These are phyloP conservation scores for Didymellaceae sp. DNA, from an alignment of 2,329 filamentous ascomycete species.

Conservation along the genomic window DNA sequence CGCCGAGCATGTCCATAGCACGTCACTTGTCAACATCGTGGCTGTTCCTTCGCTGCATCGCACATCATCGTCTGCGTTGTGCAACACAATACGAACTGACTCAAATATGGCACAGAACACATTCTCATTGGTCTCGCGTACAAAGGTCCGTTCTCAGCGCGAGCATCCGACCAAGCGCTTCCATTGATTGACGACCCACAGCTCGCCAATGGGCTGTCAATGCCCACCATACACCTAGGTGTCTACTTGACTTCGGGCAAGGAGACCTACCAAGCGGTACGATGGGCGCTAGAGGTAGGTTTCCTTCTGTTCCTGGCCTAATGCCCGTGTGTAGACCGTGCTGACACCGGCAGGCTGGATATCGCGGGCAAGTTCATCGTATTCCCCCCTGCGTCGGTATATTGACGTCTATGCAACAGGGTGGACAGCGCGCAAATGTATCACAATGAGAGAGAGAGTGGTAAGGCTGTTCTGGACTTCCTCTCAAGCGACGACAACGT, in stretches of 20 bases:
- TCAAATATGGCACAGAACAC: slow-evolving; percentile 41
- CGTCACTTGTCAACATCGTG: slow-evolving; percentile 20
- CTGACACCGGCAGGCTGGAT: slow-evolving; percentile 51
- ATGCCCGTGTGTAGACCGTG: slow-evolving; percentile 11
- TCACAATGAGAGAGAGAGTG: slow-evolving; percentile 74
- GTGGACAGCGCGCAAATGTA: slow-evolving; percentile 69
- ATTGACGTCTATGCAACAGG: slow-evolving; percentile 38
- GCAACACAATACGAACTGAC: slow-evolving; percentile 16
- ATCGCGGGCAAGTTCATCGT: slow-evolving; percentile 49
- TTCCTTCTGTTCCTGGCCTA: slow-evolving; percentile 21
- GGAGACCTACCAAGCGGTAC: slow-evolving; percentile 66
- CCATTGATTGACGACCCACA: slow-evolving; percentile 31
- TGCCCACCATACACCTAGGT: slow-evolving; percentile 76
- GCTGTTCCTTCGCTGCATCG: slow-evolving; percentile 32
- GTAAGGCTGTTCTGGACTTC: slow-evolving; percentile 67
- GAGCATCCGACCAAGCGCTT: background rate
- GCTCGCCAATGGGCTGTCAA: slow-evolving; percentile 66
- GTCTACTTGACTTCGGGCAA: slow-evolving; percentile 73
- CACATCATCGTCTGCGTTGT: slow-evolving; percentile 25
- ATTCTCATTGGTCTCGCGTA: slow-evolving; percentile 53
- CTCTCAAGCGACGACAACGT: slow-evolving; percentile 57
- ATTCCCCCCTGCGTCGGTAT: slow-evolving; percentile 17
- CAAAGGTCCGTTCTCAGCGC: slow-evolving; percentile 42
- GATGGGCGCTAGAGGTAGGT: slow-evolving; percentile 61
- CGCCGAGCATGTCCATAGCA: slow-evolving; percentile 38